These are phyloP conservation scores for Gelatoporia subvermispora DNA, from an alignment of 768 basidiomycete species.

Conservation along the genomic window DNA sequence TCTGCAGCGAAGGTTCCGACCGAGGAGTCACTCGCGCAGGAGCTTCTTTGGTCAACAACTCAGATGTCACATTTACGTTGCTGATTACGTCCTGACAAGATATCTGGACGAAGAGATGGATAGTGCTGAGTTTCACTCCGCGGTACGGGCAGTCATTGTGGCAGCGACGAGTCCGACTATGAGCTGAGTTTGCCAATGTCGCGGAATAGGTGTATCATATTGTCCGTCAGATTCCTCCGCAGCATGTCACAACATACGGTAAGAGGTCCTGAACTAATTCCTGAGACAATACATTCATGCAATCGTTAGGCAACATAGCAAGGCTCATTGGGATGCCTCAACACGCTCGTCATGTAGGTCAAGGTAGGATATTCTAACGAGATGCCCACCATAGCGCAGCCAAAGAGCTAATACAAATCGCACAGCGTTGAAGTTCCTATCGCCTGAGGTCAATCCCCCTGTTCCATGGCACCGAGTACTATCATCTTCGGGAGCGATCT, in stretches of 20 bases:
- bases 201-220: conserved; percentile 75
- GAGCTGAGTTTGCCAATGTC: no score
- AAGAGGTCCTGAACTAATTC: conserved; percentile 5
- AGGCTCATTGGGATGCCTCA: conserved; percentile 76
- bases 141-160: conserved; percentile 28
- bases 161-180: no score
- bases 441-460: conserved; percentile 51
- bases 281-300: neutral
- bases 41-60: no score
- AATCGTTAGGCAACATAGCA: conserved; percentile 63
- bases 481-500: conserved; percentile 64
- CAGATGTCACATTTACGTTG: no score
- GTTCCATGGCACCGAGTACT: conserved; percentile 84
- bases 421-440: conserved; percentile 76
- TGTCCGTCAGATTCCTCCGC: conserved; percentile 63
- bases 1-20: no score
- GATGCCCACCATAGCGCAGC: neutral
- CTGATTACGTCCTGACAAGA: no score
- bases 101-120: no score
- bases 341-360: conserved; percentile 77
- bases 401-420: neutral
- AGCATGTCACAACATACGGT: conserved; percentile 77
- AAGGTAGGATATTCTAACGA: conserved; percentile 42
- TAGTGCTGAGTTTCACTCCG: conserved; percentile 58
- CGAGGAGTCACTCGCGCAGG: no score